Base-by-base conservation (phyloP, 306 rosid genomes). In the Medicago lupulina region DNA sequence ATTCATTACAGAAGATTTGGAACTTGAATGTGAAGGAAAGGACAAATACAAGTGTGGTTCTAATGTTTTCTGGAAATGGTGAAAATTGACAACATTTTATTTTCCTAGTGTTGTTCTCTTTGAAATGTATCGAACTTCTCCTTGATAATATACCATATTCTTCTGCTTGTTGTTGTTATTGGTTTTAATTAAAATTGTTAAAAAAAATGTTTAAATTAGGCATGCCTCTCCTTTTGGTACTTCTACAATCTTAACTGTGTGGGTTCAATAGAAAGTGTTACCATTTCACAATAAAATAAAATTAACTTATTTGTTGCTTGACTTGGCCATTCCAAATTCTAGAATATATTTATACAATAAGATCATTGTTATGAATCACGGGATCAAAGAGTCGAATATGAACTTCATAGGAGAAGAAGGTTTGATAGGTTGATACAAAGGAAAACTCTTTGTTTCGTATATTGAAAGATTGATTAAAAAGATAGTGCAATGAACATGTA, bases 1-100 rank as follows among this genome's bases (percentile, higher is more conserved):
- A 53, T 95, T 92, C 85, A 1, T 95, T 53, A 64, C 83, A 53
- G 99, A 96, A 0, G 99, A 96, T 82, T 86, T 96, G 92, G 85
- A 65, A 2, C 72, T 96, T 80, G 99, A 96, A 73, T 96, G 99
- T 53, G 92, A 92, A 75, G 99, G 99, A 5, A 96, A 86, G 77
- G 99, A 96, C 83, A 96, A 96, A 70, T 96, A 54, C 97, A 96
- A 96, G 86, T 96, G 99, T 63, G 99, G 96, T 67, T 96, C 99
- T 79, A 96, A 96, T 82, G 99, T 96, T 67, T 96, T 96, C 89
- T 96, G 99, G 99, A 96, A 92, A 87, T 96, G 99, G 99, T 90
- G 87, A 92, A 78, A 64, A 63, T 11, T 23, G 38, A 40, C 53
- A 60, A 34, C 51, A n/a, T 66, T 46, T n/a, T 19, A 15, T 17